Base-by-base conservation (phyloP, 352 stramenopile genomes). In the Peronospora destructor region DNA sequence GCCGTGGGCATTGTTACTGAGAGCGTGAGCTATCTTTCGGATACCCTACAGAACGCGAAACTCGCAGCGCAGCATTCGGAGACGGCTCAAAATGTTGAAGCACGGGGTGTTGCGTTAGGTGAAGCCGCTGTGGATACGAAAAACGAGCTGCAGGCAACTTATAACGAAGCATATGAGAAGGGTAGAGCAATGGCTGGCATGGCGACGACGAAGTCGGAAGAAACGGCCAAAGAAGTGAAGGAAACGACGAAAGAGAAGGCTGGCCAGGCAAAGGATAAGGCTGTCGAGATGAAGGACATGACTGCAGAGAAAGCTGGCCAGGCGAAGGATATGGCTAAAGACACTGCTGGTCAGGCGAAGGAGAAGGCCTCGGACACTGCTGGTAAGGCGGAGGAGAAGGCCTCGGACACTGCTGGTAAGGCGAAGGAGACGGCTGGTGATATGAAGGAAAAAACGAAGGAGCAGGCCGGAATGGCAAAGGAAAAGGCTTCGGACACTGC, bases 21-120 rank as follows among this genome's bases (percentile, higher is more conserved):
- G 45, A 77, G 68, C 23, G 64, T 87, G 16, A 80, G 68, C 26
- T 90, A 90, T 54, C 66, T 85, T 16, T 74, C 69, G 16, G 70
- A 85, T 44, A 79, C 70, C 34, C 56, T 87, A 29, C 52, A 79
- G 6, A 76, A 85, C 8, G 71, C 73, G 3, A 85, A 84, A 48
- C 25, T 77, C 5, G 60, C 63, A 2, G 73, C 76, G 2, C 69
- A 62, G 49, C 62, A 79, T 28, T 83, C 73, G 16, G 45, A 62
- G 1, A 64, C 65, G 8, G 70, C 67, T 6, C 64, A 76, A 40
- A 47, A 37, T 45, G 61, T 66, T 0, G 73, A 85, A 46, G 35
- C 61, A 21, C 68, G 72, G 26, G 64, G 53, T 10, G 60, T 56
- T 21, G n/a, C 48, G 17, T 47, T 54, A 13, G 55, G 59, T 17